Conservation (phyloP, 805 yeast species). For the Naumovozyma castellii region DNA sequence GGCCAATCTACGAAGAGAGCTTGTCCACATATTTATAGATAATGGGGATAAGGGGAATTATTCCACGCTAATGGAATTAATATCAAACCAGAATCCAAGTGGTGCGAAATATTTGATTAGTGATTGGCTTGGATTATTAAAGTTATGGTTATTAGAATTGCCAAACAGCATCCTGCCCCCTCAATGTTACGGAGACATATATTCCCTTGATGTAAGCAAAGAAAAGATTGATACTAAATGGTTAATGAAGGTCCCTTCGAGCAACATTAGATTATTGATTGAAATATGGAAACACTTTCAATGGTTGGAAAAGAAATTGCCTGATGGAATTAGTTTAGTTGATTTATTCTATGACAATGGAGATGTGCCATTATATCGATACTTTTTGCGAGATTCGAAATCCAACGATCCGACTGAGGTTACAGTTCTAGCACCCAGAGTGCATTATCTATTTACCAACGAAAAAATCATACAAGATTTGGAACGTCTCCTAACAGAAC, state of each 20-base stretch:
- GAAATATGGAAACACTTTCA: slow-evolving; percentile 4
- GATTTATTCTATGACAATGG: slow-evolving; percentile 1
- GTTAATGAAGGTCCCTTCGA: slow-evolving; percentile 5
- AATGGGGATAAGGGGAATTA: neutral
- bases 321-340: neutral
- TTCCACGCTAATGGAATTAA: slow-evolving; percentile 1
- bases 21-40: slow-evolving; percentile 4
- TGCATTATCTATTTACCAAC: neutral
- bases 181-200: slow-evolving; percentile 5
- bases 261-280: slow-evolving; percentile 4
- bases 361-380: slow-evolving; percentile 9
- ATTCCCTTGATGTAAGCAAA: no score
- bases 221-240: neutral
- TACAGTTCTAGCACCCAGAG: neutral
- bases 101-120: slow-evolving; percentile 1
- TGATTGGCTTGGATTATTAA: slow-evolving; percentile 35
- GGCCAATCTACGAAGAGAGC: slow-evolving; percentile 10
- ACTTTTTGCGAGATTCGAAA: slow-evolving; percentile 5
- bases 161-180: slow-evolving; percentile 41
- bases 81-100: no score
- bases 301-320: slow-evolving; percentile 1
- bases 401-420: neutral
- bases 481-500: no score
- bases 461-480: no score
- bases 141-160: slow-evolving; percentile 47